A percentile compares a stretch with the other conserved stretches of the same genome.
Evolutionary conservation across 768 basidiomycete species (phyloP).

Genomic region (Leccinum obscurum): DNA sequence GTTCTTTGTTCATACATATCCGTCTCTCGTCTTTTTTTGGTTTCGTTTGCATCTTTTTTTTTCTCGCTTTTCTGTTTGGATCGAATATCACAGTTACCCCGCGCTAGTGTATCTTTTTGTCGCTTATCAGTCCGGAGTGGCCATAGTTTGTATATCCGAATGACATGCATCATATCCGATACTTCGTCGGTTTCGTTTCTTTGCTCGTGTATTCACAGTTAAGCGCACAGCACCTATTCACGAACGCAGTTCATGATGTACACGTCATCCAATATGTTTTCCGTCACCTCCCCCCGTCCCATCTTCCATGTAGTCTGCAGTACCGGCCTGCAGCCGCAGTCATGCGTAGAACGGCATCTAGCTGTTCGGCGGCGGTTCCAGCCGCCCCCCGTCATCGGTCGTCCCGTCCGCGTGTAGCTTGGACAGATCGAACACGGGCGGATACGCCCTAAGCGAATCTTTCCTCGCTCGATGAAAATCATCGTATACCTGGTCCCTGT

Average conservation of each 20-base stretch:
- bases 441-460: conserved; percentile 15
- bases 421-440: conserved; percentile 25
- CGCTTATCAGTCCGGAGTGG: neutral
- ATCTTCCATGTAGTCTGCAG: neutral
- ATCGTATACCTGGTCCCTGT: conserved; percentile 35
- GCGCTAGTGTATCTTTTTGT: conserved; percentile 22
- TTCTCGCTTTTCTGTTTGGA: neutral
- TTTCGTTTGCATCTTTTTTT: neutral
- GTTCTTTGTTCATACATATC: neutral
- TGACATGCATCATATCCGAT: conserved; percentile 1
- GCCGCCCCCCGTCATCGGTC: conserved; percentile 19
- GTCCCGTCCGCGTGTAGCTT: conserved; percentile 24
- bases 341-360: neutral
- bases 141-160: conserved; percentile 1
- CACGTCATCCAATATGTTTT: neutral
- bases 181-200: neutral
- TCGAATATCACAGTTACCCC: conserved; percentile 13
- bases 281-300: no score
- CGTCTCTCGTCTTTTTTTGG: neutral
- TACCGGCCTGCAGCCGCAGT: neutral
- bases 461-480: conserved; percentile 25
- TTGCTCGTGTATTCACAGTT: neutral
- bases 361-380: conserved; percentile 11
- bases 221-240: neutral
- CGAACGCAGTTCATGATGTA: neutral